Evolutionary conservation across 2,329 filamentous ascomycete genomes (phyloP).

Genomic region (Monosporascus sp.): DNA sequence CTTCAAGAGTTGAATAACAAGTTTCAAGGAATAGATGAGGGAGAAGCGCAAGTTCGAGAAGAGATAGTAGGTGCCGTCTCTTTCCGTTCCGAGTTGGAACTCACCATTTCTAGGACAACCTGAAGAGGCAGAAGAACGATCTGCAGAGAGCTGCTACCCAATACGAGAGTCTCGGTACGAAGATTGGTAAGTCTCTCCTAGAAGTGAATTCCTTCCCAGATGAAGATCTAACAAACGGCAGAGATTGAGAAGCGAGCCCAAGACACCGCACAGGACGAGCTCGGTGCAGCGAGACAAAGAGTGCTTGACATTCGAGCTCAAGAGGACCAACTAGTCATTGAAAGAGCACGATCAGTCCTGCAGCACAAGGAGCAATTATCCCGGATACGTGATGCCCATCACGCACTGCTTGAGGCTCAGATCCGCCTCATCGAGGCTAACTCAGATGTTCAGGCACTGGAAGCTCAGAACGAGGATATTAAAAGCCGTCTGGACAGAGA

Average conservation of each 20-base stretch:
- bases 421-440: slow-evolving; percentile 70
- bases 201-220: not conserved
- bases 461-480: slow-evolving; percentile 57
- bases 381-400: slow-evolving; percentile 55
- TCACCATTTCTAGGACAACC: slow-evolving; percentile 33
- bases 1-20: slow-evolving; percentile 31
- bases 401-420: slow-evolving; percentile 62
- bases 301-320: slow-evolving; percentile 47
- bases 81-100: not conserved
- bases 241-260: slow-evolving; percentile 30
- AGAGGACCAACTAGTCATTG: slow-evolving; percentile 49
- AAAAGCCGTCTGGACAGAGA: slow-evolving; percentile 44
- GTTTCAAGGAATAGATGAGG: slow-evolving; percentile 29
- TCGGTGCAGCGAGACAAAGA: slow-evolving; percentile 31
- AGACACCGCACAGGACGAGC: slow-evolving; percentile 24
- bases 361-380: slow-evolving; percentile 54
- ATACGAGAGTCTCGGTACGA: slow-evolving; percentile 63
- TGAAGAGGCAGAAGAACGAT: slow-evolving; percentile 59
- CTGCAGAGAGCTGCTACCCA: slow-evolving; percentile 61
- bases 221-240: slow-evolving; percentile 15
- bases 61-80: slow-evolving; percentile 35
- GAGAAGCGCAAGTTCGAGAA: slow-evolving; percentile 37
- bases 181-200: slow-evolving; percentile 51
- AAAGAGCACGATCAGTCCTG: slow-evolving; percentile 50
- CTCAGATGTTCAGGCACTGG: slow-evolving; percentile 73